These are phyloP conservation scores for Dipodascus geniculatus DNA, from an alignment of 805 yeast species.

Conservation along the genomic window DNA sequence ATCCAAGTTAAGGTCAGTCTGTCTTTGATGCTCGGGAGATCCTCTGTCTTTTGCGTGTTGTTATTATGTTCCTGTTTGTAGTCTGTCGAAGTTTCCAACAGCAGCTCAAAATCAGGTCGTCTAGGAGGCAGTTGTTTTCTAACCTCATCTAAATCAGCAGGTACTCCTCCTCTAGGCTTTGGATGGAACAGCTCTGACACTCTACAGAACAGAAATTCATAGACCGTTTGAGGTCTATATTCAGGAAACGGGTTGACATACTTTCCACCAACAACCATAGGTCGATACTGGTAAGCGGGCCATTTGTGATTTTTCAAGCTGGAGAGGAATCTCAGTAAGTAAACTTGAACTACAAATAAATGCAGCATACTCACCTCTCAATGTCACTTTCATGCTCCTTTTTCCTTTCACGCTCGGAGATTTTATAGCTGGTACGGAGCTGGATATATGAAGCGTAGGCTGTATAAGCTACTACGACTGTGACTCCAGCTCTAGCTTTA, in stretches of 20 bases:
- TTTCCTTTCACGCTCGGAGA: conserved; percentile 31
- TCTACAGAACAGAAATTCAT: conserved; percentile 71
- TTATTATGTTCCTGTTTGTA: conserved; percentile 8
- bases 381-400: conserved; percentile 14
- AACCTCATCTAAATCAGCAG: conserved; percentile 35
- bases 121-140: conserved; percentile 46
- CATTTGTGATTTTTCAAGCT: conserved; percentile 12
- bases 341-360: neutral
- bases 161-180: conserved; percentile 48
- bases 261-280: conserved; percentile 55
- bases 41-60: conserved; percentile 18
- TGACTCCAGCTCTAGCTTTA: conserved; percentile 15
- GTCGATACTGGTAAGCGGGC: conserved; percentile 27
- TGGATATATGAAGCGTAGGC: conserved; percentile 56
- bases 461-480: conserved; percentile 36
- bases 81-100: conserved; percentile 21
- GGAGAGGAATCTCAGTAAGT: neutral
- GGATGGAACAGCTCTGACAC: conserved; percentile 57
- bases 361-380: neutral
- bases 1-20: conserved; percentile 75
- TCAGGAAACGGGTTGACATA: conserved; percentile 87
- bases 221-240: conserved; percentile 79
- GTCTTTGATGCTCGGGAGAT: conserved; percentile 9
- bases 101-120: conserved; percentile 42
- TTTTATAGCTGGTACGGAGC: conserved; percentile 40